phyloP scores from a whole-genome alignment of 1,139 yeast species.

The Taiozyma sp. region DNA sequence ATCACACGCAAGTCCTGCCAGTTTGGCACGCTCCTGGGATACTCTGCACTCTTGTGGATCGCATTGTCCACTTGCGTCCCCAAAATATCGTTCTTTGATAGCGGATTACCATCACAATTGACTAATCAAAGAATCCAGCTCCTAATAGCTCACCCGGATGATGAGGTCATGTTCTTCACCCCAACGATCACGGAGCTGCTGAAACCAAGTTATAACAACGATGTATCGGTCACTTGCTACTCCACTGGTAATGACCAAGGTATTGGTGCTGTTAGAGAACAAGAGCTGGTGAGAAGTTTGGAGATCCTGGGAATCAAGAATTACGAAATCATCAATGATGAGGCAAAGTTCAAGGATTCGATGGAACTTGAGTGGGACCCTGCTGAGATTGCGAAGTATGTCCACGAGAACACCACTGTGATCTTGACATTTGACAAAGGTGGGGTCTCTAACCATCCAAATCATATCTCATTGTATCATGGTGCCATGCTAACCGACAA shows the following conservation, averaged over 20 bases:
- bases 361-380: constrained; percentile 69
- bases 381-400: constrained; percentile 32
- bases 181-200: constrained; percentile 63
- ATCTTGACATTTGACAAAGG: constrained; percentile 74
- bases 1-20: neutral
- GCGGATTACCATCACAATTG: constrained; percentile 1
- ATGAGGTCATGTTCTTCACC: constrained; percentile 95
- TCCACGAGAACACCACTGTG: constrained; percentile 30
- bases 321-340: constrained; percentile 43
- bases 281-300: constrained; percentile 59
- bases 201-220: constrained; percentile 45
- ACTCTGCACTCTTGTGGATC: neutral
- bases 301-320: constrained; percentile 49
- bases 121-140: constrained; percentile 33
- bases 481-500: constrained; percentile 40
- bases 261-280: constrained; percentile 55
- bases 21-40: neutral
- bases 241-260: constrained; percentile 78
- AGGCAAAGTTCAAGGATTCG: constrained; percentile 57
- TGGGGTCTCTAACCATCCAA: constrained; percentile 86
- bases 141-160: constrained; percentile 95
- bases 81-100: neutral
- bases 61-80: neutral
- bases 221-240: constrained; percentile 61
- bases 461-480: constrained; percentile 65